Evolutionary conservation across 2,329 filamentous ascomycete genomes (phyloP).

Genomic region (Diaporthe vexans): DNA sequence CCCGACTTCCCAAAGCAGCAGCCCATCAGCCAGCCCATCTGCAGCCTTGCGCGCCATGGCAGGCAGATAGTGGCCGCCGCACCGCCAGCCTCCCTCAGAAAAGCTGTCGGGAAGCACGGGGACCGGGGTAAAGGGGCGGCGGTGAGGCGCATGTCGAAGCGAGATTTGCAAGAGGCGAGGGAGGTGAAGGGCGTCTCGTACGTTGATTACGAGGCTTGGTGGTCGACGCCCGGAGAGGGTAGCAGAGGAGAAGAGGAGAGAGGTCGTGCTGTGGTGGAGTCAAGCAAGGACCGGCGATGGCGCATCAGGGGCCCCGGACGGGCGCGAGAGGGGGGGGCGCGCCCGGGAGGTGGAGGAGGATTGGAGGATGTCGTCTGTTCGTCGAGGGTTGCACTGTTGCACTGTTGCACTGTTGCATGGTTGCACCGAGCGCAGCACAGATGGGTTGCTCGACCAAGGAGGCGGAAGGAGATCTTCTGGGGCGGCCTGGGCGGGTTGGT

Average conservation of each 20-base stretch:
- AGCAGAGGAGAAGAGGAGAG: neutral
- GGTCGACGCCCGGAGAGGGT: slow-evolving; percentile 7
- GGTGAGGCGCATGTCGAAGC: slow-evolving; percentile 27
- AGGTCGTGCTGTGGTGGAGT: slow-evolving; percentile 22
- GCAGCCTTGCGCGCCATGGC: slow-evolving; percentile 14
- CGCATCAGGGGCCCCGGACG: slow-evolving; percentile 21
- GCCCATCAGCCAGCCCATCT: slow-evolving; percentile 11
- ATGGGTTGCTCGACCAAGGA: slow-evolving; percentile 10
- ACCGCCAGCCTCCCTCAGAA: neutral
- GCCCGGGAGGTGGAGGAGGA: slow-evolving; percentile 17
- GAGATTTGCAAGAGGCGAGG: slow-evolving; percentile 23
- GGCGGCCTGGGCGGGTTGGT: slow-evolving; percentile 8
- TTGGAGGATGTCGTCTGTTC: neutral
- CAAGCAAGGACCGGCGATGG: neutral
- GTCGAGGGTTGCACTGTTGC: slow-evolving; percentile 22
- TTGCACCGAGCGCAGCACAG: slow-evolving; percentile 15
- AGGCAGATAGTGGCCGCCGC: slow-evolving; percentile 7
- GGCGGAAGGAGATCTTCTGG: slow-evolving; percentile 34
- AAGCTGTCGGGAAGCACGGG: neutral
- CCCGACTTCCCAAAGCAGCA: neutral
- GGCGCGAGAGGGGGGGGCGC: neutral
- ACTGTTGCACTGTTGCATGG: slow-evolving; percentile 12
- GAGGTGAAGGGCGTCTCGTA: slow-evolving; percentile 11
- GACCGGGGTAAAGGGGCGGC: neutral
- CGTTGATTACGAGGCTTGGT: neutral